Base-by-base conservation (phyloP, 2,329 filamentous ascomycete species). In the Allantophomopsis lycopodina region DNA sequence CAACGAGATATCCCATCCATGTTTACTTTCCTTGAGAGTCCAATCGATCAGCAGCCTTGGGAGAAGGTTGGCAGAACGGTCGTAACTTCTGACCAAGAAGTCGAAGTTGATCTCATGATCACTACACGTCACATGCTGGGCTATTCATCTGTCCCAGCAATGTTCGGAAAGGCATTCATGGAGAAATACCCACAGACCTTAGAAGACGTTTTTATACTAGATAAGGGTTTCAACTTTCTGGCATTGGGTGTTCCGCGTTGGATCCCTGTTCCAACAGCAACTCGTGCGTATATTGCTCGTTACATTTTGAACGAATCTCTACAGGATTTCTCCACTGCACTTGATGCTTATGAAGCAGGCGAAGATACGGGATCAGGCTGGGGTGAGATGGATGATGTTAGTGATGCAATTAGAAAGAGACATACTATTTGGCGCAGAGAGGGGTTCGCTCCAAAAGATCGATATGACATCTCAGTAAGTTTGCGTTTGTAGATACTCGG, bases 21-120 rank as follows among this genome's bases (percentile, higher is more conserved):
- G 28, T 64, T 79, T 32, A 74, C 73, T 1, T 78, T 76, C 48
- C 66, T 65, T 31, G 60, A 65, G 7, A 76, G 72, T 14, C 58
- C 66, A 2, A 71, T 81, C 17, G 76, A 82, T 49, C 72, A 79
- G 44, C 64, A 66, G 48, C 60, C 62, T 2, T 81, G 77, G 76
- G 77, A 82, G 51, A 66, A 72, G 28, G 58, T 54, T n/a, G 23
- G 23, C 10, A 28, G 23, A 28, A 65, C 60, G 14, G 55, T 62
- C 8, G 59, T 69, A 1, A 55, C 57, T 2, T 54, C 63, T 8
- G 51, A 60, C 2, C 55, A 59, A 20, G 60, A 68, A 39, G 71
- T 66, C 12, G 72, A 78, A 46, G 61, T 65, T 11, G 61, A 63
- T 43, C 53, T 77, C 2, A 63, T 66, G 46, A 56, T 63, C 3